Base-by-base conservation (phyloP, 768 basidiomycete genomes). In the Boletus reticulatus region DNA sequence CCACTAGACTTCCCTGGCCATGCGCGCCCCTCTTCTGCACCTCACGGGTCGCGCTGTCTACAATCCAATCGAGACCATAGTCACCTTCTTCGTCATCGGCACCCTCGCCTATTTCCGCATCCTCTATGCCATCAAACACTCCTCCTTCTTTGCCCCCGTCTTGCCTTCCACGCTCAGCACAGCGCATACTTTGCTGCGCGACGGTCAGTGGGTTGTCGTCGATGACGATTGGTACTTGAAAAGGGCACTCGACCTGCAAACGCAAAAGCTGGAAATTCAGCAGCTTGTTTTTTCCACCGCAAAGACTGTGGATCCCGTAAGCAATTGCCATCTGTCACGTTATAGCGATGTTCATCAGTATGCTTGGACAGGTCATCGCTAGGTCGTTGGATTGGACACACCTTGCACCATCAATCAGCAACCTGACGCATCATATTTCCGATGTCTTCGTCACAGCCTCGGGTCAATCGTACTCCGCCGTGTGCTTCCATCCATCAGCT, bases 51-150 rank as follows among this genome's bases (percentile, higher is more conserved):
- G 87, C 59, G 85, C 88, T 2, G 87, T 87, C 16, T 84, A 84
- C 69, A 85, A 78, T 6, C 90, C 90, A 47, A 90, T 92, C 59
- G 95, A 98, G 67, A 89, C 89, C 9, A 93, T 97, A 60, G 94
- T 97, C 53, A 84, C 85, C 70, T 89, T 92, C 77, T 92, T 87
- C 71, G 84, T 94, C 65, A 71, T 95, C 56, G 89, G 90, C 20
- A 98, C 97, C 1, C 82, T 98, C 49, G 89, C 92, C 45, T 98
- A 98, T 73, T 97, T 98, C 71, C 94, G 96, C 66, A 80, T 97
- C 62, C 82, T 99, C 57, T 84, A 84, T 53, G 89, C 90, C 50
- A 89, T 98, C 67, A 94, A 95, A 65, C 86, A 94, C 65, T 92
- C 89, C 0, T 80, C 89, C 22, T 88, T 94, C 72, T 81, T 94